Percentiles rank a stretch among this genome's conserved stretches.
These are phyloP conservation scores for Hygrocybe punicea DNA, from an alignment of 768 basidiomycete genomes.

Conservation along the genomic window DNA sequence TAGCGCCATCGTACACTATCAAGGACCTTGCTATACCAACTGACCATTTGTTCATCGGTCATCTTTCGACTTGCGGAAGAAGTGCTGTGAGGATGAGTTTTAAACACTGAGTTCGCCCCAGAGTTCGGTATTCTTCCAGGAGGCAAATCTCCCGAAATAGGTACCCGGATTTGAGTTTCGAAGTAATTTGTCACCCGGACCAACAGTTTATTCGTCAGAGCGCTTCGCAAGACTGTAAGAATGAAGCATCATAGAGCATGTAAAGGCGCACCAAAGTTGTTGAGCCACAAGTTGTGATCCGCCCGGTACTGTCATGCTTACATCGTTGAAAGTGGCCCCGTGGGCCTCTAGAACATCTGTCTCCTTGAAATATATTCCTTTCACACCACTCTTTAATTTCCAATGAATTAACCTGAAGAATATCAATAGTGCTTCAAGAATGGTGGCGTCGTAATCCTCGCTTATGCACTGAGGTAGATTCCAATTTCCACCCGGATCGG, in stretches of 20 bases:
- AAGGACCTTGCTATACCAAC: conserved; percentile 90
- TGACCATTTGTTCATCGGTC: conserved; percentile 76
- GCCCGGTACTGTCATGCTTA: conserved; percentile 80
- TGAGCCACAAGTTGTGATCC: conserved; percentile 92
- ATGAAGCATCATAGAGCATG: not conserved
- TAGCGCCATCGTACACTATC: conserved; percentile 90
- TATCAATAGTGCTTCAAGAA: conserved; percentile 79
- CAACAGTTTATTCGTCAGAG: conserved; percentile 88
- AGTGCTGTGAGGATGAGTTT: conserved; percentile 33
- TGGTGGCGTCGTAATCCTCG: conserved; percentile 85
- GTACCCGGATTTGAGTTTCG: conserved; percentile 86
- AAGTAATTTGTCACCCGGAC: conserved; percentile 92
- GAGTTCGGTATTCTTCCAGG: conserved; percentile 17
- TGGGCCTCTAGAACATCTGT: conserved; percentile 97
- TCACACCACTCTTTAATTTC: conserved; percentile 91
- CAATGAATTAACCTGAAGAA: conserved; percentile 94
- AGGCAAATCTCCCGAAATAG: conserved; percentile 42
- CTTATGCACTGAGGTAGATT: conserved; percentile 82
- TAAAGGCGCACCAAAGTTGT: conserved; percentile 75
- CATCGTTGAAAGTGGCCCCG: conserved; percentile 92
- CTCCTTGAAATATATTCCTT: conserved; percentile 95
- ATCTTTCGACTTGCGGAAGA: conserved; percentile 48
- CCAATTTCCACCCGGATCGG: conserved; percentile 87
- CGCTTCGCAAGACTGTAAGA: conserved; percentile 44
- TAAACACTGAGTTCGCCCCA: conserved; percentile 18